phyloP scores from a whole-genome alignment of 805 yeast genomes.

The Myxozyma melibiosi region DNA sequence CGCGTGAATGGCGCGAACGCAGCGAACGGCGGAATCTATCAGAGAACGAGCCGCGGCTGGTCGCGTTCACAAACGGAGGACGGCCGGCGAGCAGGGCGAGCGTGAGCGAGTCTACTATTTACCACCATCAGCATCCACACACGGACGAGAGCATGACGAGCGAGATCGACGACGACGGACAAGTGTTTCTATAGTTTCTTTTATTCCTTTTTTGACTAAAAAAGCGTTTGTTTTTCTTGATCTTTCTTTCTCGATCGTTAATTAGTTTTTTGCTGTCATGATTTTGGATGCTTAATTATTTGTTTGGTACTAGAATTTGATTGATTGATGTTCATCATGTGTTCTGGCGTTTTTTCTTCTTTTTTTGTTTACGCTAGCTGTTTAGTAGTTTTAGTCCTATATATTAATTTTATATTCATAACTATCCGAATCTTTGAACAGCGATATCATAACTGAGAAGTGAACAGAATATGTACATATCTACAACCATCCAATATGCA shows the following conservation, averaged over 20 bases:
- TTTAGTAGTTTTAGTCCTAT: not conserved
- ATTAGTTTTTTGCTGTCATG: not conserved
- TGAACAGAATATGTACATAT: too few relatives aligned
- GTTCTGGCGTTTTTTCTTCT: not conserved
- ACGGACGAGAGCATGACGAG: not conserved
- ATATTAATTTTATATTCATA: not conserved
- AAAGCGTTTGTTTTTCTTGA: not conserved
- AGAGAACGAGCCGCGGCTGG: constrained; percentile 23
- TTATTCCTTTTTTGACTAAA: not conserved
- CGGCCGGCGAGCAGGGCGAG: constrained; percentile 28
- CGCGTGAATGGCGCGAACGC: constrained; percentile 25
- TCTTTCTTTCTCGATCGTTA: not conserved
- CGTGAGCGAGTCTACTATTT: constrained; percentile 7
- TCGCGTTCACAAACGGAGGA: constrained; percentile 28
- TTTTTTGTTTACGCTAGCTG: not conserved
- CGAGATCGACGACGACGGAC: constrained; percentile 26
- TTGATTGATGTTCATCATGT: too few relatives aligned
- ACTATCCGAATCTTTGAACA: not conserved
- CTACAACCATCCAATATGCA: too few relatives aligned
- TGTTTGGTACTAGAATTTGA: not conserved
- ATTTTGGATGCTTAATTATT: not conserved
- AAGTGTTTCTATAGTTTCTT: constrained; percentile 18
- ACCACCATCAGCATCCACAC: not conserved
- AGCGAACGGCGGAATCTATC: not conserved
- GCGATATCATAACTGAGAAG: too few relatives aligned